Evolutionary conservation across 164 flowering plant species (phyloP), one percentile per base, ranked within the genome.

Genomic region (Stephania cephalantha): DNA sequence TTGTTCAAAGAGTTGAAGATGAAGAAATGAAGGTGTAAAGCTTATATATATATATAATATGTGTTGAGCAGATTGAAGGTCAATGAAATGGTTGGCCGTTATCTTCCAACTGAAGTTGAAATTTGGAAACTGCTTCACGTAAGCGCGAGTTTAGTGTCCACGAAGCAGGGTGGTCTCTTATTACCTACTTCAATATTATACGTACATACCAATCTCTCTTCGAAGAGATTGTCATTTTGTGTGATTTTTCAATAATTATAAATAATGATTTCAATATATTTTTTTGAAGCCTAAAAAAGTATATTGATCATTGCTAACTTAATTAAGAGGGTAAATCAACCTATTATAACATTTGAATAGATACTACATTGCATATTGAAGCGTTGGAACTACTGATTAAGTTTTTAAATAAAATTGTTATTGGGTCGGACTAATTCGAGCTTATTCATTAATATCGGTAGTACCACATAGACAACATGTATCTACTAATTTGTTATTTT

Each of bases 61-160:
- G 61, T 71, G 78, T 53, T 64, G 64, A 76, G 10, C 74, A 55
- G 1, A 71, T 17, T n/a, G 69, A 76, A 46, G 66, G 78, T 70
- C 73, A 75, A 75, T 73, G 12, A 58, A 69, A 9, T 35, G 30
- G 65, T 12, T 6, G 30, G 74, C 78, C 50, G 74, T 76, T 76
- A 61, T 71, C 78, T 70, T 76, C n/a, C 48, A 44, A 71, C 13
- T 71, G 29, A 76, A 71, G 74, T 65, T 64, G 20, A 55, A 58
- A 46, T 12, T 35, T 3, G 18, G 11, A 42, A 46, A 61, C 42
- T 44, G 10, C 17, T 70, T 76, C 69, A 70, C 78, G 78, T 64
- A 71, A 75, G 67, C 65, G 22, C 35, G 70, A 10, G 69, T 75
- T 30, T 31, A 2, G 53, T 45, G 9, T 13, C 5, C 44, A 20